phyloP scores from a whole-genome alignment of 306 rosid species.

The Lathyrus aphaca region DNA sequence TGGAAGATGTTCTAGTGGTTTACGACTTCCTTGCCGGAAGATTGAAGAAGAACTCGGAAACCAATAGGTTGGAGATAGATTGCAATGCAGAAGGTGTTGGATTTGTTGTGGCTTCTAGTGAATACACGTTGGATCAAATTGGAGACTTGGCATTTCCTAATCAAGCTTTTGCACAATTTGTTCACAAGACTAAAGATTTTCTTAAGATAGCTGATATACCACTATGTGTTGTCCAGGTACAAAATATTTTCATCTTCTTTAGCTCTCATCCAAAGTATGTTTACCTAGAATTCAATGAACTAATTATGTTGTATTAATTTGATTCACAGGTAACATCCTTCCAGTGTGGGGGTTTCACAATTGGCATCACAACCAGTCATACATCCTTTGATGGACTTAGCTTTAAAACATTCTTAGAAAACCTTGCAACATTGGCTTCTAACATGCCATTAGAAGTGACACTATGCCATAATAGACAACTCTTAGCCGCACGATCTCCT shows the following conservation, averaged over 20 bases:
- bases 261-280: not conserved
- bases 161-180: conserved; percentile 64
- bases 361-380: conserved; percentile 66
- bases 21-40: conserved; percentile 76
- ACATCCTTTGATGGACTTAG: conserved; percentile 63
- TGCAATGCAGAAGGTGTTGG: conserved; percentile 68
- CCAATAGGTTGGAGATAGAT: conserved; percentile 61
- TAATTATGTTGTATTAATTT: not conserved
- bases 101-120: conserved; percentile 68
- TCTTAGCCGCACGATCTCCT: conserved; percentile 75
- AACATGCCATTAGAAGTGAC: conserved; percentile 49
- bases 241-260: not conserved
- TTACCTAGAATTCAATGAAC: not conserved
- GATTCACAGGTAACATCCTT: conserved; percentile 52
- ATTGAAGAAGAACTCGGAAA: conserved; percentile 45
- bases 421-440: conserved; percentile 65
- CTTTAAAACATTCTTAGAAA: conserved; percentile 65
- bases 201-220: conserved; percentile 54
- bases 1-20: conserved; percentile 51
- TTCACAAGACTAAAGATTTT: conserved; percentile 49
- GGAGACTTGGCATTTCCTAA: conserved; percentile 75
- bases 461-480: conserved; percentile 60
- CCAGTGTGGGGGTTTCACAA: conserved; percentile 71
- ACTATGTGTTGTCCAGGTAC: conserved; percentile 68
- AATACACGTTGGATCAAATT: conserved; percentile 53